A percentile compares a stretch with the other conserved stretches of the same genome.
Conservation (phyloP, 345 rosid genomes). For the Turritis glabra region DNA sequence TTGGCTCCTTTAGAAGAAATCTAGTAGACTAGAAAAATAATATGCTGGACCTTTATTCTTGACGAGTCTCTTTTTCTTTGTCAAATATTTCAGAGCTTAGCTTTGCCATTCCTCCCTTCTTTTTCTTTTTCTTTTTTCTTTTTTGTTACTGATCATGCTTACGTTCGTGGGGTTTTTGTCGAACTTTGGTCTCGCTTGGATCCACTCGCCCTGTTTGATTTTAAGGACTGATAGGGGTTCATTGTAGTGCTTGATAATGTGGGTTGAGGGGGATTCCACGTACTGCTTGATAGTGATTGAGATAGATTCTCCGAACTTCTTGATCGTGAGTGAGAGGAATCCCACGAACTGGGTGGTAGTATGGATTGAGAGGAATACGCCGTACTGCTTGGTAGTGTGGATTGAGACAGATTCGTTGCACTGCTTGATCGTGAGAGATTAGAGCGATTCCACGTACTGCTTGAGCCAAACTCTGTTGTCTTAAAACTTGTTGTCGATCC, state of each 20-base stretch:
- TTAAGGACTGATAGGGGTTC: neutral
- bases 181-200: neutral
- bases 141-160: neutral
- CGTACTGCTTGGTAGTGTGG: neutral
- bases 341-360: neutral
- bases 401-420: neutral
- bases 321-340: neutral
- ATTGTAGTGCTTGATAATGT: too few species aligned
- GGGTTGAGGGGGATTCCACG: neutral
- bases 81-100: neutral
- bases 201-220: neutral
- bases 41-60: neutral
- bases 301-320: neutral
- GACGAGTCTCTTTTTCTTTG: neutral
- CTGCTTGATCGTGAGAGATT: neutral
- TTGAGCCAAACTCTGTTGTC: neutral
- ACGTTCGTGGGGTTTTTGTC: neutral
- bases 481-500: too few species aligned
- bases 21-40: neutral
- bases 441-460: neutral
- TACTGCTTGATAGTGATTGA: neutral
- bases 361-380: neutral
- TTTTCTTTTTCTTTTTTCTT: too few species aligned
- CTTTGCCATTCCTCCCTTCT: neutral
- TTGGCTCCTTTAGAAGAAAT: neutral